These are phyloP conservation scores for Kazachstania bromeliacearum DNA, from an alignment of 805 yeast species.

Conservation along the genomic window DNA sequence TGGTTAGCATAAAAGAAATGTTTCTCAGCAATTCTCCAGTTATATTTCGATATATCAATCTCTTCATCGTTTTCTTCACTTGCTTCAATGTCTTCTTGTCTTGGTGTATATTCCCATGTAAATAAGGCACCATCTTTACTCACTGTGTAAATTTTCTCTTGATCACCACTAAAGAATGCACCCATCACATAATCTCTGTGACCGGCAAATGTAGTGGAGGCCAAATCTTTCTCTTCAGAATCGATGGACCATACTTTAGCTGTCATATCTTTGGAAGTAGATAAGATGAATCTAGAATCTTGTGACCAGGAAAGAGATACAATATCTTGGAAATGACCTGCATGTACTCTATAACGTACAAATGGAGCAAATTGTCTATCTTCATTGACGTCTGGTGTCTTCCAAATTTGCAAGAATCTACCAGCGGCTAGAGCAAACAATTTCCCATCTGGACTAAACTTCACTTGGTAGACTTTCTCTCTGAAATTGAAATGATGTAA, in stretches of 20 bases:
- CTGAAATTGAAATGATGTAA: constrained; percentile 91
- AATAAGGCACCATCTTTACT: constrained; percentile 93
- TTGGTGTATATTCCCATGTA: constrained; percentile 76
- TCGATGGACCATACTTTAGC: constrained; percentile 73
- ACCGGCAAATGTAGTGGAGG: constrained; percentile 81
- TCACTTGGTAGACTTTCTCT: constrained; percentile 60
- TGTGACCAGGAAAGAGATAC: constrained; percentile 76
- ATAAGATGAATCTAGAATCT: constrained; percentile 79
- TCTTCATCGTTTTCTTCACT: constrained; percentile 36
- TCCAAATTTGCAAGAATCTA: constrained; percentile 85
- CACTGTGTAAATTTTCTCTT: constrained; percentile 82
- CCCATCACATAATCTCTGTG: constrained; percentile 82
- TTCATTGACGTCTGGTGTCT: constrained; percentile 68
- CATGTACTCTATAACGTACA: constrained; percentile 77
- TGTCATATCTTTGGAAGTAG: constrained; percentile 85
- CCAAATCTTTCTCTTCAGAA: constrained; percentile 54
- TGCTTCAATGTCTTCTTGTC: constrained; percentile 40
- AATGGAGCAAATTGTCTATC: constrained; percentile 95
- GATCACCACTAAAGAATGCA: constrained; percentile 81
- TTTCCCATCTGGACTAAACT: constrained; percentile 82
- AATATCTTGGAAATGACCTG: constrained; percentile 86
- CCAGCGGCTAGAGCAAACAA: constrained; percentile 81
- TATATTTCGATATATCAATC: constrained; percentile 33
- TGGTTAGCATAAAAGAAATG: constrained; percentile 59
- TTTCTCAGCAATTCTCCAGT: constrained; percentile 79